phyloP scores from a whole-genome alignment of 805 yeast genomes.

The Komagataella mondaviorum region DNA sequence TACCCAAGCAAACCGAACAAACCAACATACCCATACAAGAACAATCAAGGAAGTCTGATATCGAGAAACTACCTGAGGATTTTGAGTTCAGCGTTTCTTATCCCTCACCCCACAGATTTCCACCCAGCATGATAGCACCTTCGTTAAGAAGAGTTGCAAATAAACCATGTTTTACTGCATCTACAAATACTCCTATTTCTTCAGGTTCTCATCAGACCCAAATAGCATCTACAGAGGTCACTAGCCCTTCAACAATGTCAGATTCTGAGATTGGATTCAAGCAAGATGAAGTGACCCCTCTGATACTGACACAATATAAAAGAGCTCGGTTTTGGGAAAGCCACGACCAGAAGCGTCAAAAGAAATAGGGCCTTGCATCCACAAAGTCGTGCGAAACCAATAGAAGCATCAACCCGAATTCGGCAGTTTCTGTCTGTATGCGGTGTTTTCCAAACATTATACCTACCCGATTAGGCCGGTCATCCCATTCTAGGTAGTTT shows the following conservation, averaged over 20 bases:
- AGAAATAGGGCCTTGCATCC: not conserved
- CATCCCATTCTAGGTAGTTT: not conserved
- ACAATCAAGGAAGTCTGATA: not conserved
- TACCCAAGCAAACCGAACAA: not conserved
- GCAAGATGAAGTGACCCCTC: not conserved
- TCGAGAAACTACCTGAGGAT: not conserved
- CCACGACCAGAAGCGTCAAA: conserved; percentile 1
- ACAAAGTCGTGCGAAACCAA: not conserved
- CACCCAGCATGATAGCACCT: conserved; percentile 5
- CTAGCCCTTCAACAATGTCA: not conserved
- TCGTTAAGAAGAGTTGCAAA: conserved; percentile 1
- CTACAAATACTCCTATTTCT: not conserved
- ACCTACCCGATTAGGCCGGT: not conserved
- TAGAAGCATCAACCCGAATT: not conserved
- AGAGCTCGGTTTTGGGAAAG: not conserved
- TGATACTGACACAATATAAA: not conserved
- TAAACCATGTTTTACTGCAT: not conserved
- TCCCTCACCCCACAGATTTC: conserved; percentile 5
- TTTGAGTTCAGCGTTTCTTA: conserved; percentile 2
- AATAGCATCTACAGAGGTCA: not conserved
- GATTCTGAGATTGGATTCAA: not conserved
- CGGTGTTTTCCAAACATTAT: not conserved
- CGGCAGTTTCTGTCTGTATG: not conserved
- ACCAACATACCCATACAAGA: not conserved
- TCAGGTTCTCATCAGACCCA: not conserved